Conservation (phyloP, 2,329 filamentous ascomycete genomes). For the Xylaria polymorpha region DNA sequence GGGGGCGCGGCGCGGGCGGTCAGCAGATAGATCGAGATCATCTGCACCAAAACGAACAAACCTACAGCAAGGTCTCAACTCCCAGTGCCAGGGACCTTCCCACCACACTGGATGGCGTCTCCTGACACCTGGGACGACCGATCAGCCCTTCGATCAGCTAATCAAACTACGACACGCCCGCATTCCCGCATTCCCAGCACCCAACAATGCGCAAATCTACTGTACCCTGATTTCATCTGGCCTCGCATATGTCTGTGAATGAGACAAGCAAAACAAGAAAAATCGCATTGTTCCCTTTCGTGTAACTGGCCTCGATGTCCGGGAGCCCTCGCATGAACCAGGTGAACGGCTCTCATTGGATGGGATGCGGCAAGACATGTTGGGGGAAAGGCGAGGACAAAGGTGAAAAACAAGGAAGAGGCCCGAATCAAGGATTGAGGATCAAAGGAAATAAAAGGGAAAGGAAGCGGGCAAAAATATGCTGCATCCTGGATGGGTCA, state of each 20-base stretch:
- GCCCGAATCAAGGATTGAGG: not conserved
- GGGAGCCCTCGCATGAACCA: conserved; percentile 12
- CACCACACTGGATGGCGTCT: conserved; percentile 4
- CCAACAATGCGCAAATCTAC: conserved; percentile 2
- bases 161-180: conserved; percentile 40
- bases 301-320: conserved; percentile 13
- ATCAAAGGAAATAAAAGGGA: not conserved
- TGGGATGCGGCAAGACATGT: not conserved
- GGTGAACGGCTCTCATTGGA: conserved; percentile 4
- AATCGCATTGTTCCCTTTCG: conserved; percentile 15
- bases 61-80: conserved; percentile 1
- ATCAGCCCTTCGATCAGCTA: conserved; percentile 35
- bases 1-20: conserved; percentile 10
- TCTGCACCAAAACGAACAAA: conserved; percentile 1
- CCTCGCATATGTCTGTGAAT: conserved; percentile 17
- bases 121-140: conserved; percentile 26
- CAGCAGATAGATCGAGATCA: conserved; percentile 28
- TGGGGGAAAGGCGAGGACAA: conserved; percentile 4
- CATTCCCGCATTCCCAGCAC: conserved; percentile 6
- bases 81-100: not conserved
- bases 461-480: not conserved
- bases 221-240: conserved; percentile 27
- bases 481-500: not conserved
- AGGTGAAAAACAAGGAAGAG: not conserved
- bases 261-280: conserved; percentile 17